These are phyloP conservation scores for Helicostylum pulchrum DNA, from an alignment of 192 early-diverging fungal genomes.

Conservation along the genomic window DNA sequence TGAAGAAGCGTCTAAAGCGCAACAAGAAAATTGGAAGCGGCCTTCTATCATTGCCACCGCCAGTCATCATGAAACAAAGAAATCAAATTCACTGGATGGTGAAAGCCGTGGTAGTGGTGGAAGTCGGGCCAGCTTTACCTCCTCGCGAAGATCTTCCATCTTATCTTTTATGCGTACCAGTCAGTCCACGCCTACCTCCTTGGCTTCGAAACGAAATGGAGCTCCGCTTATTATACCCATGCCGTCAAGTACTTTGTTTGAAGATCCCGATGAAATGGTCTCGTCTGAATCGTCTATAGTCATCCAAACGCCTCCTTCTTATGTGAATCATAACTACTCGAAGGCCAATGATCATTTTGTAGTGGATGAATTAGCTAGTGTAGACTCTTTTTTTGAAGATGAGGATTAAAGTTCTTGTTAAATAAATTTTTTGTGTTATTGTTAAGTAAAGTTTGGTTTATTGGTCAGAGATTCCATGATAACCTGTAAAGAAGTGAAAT, in stretches of 20 bases:
- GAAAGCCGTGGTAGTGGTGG: background rate
- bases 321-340: background rate
- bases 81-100: slow-evolving; percentile 6
- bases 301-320: background rate
- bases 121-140: background rate
- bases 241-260: slow-evolving; percentile 26
- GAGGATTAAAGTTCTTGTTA: slow-evolving; percentile 4
- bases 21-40: slow-evolving; percentile 17
- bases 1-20: slow-evolving; percentile 16
- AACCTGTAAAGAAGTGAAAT: too few species aligned
- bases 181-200: background rate
- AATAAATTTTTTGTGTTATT: too few species aligned
- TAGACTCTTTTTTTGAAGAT: slow-evolving; percentile 30
- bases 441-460: too few species aligned
- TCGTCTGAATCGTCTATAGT: slow-evolving; percentile 1
- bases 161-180: slow-evolving; percentile 17
- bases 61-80: background rate
- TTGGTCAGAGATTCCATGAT: too few species aligned
- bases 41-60: slow-evolving; percentile 11
- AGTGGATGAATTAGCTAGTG: slow-evolving; percentile 16
- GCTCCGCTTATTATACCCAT: background rate
- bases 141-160: slow-evolving; percentile 4
- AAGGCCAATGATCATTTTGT: background rate
- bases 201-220: background rate
- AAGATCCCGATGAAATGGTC: slow-evolving; percentile 25